A percentile compares a stretch with the other conserved stretches of the same genome.
Evolutionary conservation across 768 basidiomycete species (phyloP).

Genomic region (Lepiota subincarnata): DNA sequence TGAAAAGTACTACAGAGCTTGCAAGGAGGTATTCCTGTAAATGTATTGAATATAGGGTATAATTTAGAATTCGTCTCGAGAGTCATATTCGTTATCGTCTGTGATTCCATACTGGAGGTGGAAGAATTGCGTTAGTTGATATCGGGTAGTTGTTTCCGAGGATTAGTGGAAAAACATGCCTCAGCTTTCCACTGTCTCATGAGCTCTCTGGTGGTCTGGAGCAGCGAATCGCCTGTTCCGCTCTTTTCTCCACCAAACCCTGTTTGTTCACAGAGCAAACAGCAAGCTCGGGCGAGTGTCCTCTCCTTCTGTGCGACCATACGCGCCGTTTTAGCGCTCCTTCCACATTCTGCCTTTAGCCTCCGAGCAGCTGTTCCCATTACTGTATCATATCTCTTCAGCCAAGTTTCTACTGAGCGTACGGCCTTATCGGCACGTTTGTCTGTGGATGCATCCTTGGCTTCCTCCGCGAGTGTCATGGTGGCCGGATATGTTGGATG

Average conservation of each 20-base stretch:
- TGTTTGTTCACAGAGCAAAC: conserved; percentile 43
- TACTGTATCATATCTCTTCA: conserved; percentile 32
- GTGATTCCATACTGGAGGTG: conserved; percentile 21
- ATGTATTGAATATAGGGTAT: neutral
- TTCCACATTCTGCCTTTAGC: conserved; percentile 36
- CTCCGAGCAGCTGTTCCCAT: conserved; percentile 33
- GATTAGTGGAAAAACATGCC: conserved; percentile 18
- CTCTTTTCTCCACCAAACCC: conserved; percentile 39
- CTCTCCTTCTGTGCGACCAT: conserved; percentile 35
- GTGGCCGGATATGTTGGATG: conserved; percentile 31
- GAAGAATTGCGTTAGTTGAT: conserved; percentile 1
- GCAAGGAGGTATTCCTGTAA: neutral
- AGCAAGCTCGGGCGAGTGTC: conserved; percentile 35
- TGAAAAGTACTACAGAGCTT: neutral
- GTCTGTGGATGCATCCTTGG: conserved; percentile 37
- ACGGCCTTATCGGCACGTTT: conserved; percentile 35
- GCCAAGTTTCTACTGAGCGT: conserved; percentile 28
- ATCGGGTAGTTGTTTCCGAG: neutral
- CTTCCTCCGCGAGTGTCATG: conserved; percentile 42
- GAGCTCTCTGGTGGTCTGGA: conserved; percentile 31
- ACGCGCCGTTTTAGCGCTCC: conserved; percentile 27
- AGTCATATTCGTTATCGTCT: conserved; percentile 10
- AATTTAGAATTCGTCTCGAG: conserved; percentile 8
- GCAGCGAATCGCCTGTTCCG: conserved; percentile 35
- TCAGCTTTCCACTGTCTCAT: conserved; percentile 40